Base-by-base conservation (phyloP, 805 yeast genomes). In the Schwanniomyces yamadae region DNA sequence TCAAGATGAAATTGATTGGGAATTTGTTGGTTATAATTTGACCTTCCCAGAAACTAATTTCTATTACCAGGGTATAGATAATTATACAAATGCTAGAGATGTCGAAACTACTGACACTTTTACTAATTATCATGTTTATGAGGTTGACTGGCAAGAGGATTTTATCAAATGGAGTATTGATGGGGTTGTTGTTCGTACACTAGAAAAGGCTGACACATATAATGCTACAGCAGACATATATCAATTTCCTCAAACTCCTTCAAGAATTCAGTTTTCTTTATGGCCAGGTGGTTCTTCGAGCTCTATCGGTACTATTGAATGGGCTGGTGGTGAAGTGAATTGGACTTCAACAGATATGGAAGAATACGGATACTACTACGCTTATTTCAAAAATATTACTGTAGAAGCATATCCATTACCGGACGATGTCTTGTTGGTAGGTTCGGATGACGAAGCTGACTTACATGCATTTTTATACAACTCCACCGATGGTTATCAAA, bases 1-100 rank as follows among this genome's bases (percentile, higher is more conserved):
- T 27, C 80, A 85, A 70, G 97, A 89, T 68, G 97, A 90, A 72
- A 75, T 89, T 50, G 97, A 90, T 74, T 80, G 63, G 54, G 96
- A 90, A 67, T 82, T 80, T 48, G 82, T 88, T 44, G 98, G 98
- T 40, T 75, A 75, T 52, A 77, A 84, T 52, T 61, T 85, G 52
- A 71, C 73, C 21, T 56, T 61, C 15, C 85, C 80, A 1, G 90
- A 90, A 70, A 69, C 89, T 18, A 90, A 90, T 64, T 89, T 57
- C 71, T 90, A 85, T 68, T 80, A 77, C 58, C 80, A 83, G 56
- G 96, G 91, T 59, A 59, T 67, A 21, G 67, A 80, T 54, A 76
- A 85, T 68, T 85, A 79, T 60, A 70, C 80, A 22, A 83, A 84
- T 57, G 71, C 77, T 45, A 53, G 45, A 12, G 65, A 71, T 46